Base-by-base conservation (phyloP, 805 yeast species). In the Wickerhamiella vanderwaltii region DNA sequence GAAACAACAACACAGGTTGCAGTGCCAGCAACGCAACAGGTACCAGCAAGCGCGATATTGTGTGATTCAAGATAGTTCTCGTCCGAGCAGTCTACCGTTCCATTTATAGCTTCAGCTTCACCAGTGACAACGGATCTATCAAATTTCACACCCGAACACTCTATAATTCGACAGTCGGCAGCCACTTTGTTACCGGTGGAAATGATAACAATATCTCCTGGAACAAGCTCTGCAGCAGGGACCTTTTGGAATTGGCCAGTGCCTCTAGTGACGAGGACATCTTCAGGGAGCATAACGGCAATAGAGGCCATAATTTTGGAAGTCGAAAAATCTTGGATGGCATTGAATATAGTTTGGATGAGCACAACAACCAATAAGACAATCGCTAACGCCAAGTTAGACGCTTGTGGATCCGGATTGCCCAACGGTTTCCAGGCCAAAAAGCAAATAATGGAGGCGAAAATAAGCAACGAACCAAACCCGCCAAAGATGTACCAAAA, bases 71-170 rank as follows among this genome's bases (percentile, higher is more conserved):
- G 20, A 9, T 30, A 42, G 61, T 53, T 48, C 70, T 50, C 9
- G 57, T 45, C 39, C 57, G 58, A 37, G 49, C 46, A 51, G 2
- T 46, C 36, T 2, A 78, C 64, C 1, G 69, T 58, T 2, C 69
- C 75, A 5, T 66, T 69, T 7, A 82, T 88, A 0, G 95, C 85
- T 30, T 73, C 55, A 0, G 94, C 74, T 61, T 87, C 96, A 39
- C 97, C 97, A 0, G 96, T 87, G 43, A 88, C 65, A 56, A 84
- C 86, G 61, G 91, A 77, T n/a, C 85, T 63, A 3, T 94, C 79
- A 59, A 88, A 96, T 57, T 87, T 88, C 23, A 82, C 69, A 53
- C 84, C 94, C 41, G 71, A 71, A 5, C 95, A 96, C 49, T 68
- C 67, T 2, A 79, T 62, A 22, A 91, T 73, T 9, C 68, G 56